phyloP scores from a whole-genome alignment of 2,329 filamentous ascomycete genomes.

The Penicillium sp. region DNA sequence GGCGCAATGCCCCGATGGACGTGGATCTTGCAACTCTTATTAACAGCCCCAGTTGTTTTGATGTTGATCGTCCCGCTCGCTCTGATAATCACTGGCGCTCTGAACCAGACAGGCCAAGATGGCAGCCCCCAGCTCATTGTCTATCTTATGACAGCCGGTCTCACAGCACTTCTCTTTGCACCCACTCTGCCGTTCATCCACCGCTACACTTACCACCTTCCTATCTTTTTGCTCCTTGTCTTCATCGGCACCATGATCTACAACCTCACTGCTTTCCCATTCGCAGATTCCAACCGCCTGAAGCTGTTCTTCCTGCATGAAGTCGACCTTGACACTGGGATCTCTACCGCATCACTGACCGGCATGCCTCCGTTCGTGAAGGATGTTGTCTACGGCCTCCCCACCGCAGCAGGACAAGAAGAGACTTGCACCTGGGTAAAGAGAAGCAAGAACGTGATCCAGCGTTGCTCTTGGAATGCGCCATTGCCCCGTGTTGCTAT shows the following conservation, averaged over 20 bases:
- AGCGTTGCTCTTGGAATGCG: constrained; percentile 70
- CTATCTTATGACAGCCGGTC: constrained; percentile 68
- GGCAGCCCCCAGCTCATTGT: constrained; percentile 72
- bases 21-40: constrained; percentile 83
- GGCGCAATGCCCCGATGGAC: constrained; percentile 75
- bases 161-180: constrained; percentile 71
- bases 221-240: constrained; percentile 72
- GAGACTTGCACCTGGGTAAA: constrained; percentile 52
- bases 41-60: constrained; percentile 76
- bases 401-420: constrained; percentile 66
- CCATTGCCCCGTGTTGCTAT: constrained; percentile 64
- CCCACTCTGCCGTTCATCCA: constrained; percentile 85
- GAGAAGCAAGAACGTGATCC: constrained; percentile 34
- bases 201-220: constrained; percentile 79
- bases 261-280: constrained; percentile 85
- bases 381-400: constrained; percentile 67
- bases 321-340: constrained; percentile 73
- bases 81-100: constrained; percentile 69
- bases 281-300: constrained; percentile 74
- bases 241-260: constrained; percentile 78
- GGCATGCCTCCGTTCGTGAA: constrained; percentile 70
- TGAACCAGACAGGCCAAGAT: constrained; percentile 81
- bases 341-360: constrained; percentile 68
- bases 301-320: constrained; percentile 87
- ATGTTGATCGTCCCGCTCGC: constrained; percentile 76